phyloP scores from a whole-genome alignment of 2,329 filamentous ascomycete species.

The Fusarium verticillioides region DNA sequence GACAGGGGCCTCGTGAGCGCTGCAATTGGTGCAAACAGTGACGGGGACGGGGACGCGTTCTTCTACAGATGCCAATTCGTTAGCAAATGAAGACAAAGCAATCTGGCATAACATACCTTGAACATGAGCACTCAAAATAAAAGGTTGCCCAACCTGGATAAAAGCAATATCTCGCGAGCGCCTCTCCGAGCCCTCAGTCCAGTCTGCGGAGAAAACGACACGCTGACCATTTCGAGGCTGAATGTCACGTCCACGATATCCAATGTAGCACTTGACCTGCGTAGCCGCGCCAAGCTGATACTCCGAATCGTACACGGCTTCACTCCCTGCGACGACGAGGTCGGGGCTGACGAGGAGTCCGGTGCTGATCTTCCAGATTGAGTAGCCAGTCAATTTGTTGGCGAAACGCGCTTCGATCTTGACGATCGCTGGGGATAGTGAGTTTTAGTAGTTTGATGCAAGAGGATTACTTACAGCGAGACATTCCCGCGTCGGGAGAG shows the following conservation, averaged over 20 bases:
- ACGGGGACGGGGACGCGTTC: too few relatives aligned
- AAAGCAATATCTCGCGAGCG: constrained; percentile 42
- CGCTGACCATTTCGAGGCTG: background rate
- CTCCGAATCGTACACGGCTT: constrained; percentile 39
- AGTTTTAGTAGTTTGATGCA: background rate
- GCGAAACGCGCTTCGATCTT: constrained; percentile 33
- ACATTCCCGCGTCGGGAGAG: background rate
- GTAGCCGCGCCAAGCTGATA: constrained; percentile 33
- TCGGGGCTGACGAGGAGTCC: constrained; percentile 27
- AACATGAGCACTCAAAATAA: too few relatives aligned
- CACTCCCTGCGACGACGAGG: constrained; percentile 23
- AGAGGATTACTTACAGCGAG: background rate
- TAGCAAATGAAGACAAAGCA: too few relatives aligned
- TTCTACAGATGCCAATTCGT: rapidly evolving
- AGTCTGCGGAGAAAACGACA: constrained; percentile 39
- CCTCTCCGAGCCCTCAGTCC: constrained; percentile 21
- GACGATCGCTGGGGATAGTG: background rate
- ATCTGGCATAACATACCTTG: too few relatives aligned
- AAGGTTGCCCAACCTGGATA: constrained; percentile 26
- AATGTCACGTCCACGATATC: constrained; percentile 41
- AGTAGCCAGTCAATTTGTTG: constrained; percentile 1
- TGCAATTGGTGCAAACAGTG: background rate
- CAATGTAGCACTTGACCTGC: constrained; percentile 48
- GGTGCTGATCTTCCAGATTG: constrained; percentile 34
- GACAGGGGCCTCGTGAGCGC: background rate